Conservation (phyloP, 2,329 filamentous ascomycete species). For the Dothistroma septosporum region DNA sequence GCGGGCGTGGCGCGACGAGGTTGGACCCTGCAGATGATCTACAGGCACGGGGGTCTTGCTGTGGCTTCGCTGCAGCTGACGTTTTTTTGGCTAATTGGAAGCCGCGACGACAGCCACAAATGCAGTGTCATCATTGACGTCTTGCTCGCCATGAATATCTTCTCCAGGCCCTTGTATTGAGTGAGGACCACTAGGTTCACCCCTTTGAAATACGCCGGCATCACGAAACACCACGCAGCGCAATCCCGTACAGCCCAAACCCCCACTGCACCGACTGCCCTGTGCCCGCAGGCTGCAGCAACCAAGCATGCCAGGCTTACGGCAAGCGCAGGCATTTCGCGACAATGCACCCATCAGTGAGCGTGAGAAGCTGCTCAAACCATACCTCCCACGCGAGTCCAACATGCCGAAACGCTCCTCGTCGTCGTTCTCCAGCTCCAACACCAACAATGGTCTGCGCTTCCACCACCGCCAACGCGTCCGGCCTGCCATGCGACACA, state of each 20-base stretch:
- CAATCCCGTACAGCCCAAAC: not conserved
- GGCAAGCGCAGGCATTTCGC: conserved; percentile 29
- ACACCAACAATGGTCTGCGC: conserved; percentile 10
- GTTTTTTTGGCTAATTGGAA: not conserved
- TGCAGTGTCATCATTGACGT: not conserved
- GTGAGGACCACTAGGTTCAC: not conserved
- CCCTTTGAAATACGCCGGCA: not conserved
- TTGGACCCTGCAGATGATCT: not conserved
- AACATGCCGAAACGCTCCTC: conserved; percentile 8
- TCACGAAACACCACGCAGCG: not conserved
- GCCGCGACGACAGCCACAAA: not conserved
- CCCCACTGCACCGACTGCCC: not conserved
- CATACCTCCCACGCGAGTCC: conserved; percentile 32
- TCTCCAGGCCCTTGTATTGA: not conserved
- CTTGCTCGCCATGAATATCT: not conserved
- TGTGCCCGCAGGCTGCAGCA: not conserved
- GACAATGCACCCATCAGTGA: conserved; percentile 26
- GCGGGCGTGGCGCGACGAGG: not conserved
- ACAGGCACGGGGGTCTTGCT: not conserved
- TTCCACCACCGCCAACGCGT: conserved; percentile 28
- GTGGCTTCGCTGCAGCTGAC: conserved; percentile 1
- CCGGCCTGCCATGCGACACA: conserved; percentile 27
- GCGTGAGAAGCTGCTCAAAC: conserved; percentile 32
- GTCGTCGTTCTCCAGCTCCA: not conserved
- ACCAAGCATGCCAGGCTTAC: conserved; percentile 28